A percentile compares a stretch with the other conserved stretches of the same genome.
Evolutionary conservation across 2,329 filamentous ascomycete species (phyloP).

Genomic region (Colletotrichum sp.): DNA sequence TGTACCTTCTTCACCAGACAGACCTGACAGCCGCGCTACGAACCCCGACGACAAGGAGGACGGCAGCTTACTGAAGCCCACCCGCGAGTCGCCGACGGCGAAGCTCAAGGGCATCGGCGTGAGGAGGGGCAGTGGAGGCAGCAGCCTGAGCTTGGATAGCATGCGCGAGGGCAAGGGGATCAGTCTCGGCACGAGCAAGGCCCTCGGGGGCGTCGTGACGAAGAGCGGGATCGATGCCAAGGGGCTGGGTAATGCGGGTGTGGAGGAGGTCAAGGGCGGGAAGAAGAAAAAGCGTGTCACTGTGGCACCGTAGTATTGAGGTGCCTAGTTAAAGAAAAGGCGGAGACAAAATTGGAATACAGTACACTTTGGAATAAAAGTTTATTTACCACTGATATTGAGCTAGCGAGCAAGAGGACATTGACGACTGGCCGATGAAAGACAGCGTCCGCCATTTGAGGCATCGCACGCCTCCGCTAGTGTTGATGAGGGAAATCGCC

Average conservation of each 20-base stretch:
- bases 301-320: conserved; percentile 8
- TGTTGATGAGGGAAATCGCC: background rate
- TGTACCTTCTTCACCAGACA: conserved; percentile 21
- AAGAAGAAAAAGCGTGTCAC: conserved; percentile 21
- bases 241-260: conserved; percentile 16
- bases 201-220: conserved; percentile 39
- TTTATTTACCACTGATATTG: background rate
- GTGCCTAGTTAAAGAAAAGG: background rate
- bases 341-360: background rate
- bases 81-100: conserved; percentile 22
- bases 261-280: conserved; percentile 15
- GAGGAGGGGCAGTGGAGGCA: conserved; percentile 33
- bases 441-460: too few species aligned
- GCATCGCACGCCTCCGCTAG: background rate
- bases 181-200: conserved; percentile 41
- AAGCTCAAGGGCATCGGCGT: conserved; percentile 33
- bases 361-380: background rate
- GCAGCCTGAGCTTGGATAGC: conserved; percentile 45
- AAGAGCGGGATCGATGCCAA: conserved; percentile 25
- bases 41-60: conserved; percentile 7
- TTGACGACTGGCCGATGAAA: background rate
- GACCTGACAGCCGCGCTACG: background rate
- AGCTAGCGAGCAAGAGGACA: background rate
- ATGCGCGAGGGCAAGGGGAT: conserved; percentile 44
- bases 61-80: background rate